Base-by-base conservation (phyloP, 2,329 filamentous ascomycete genomes). In the Fusarium poae region DNA sequence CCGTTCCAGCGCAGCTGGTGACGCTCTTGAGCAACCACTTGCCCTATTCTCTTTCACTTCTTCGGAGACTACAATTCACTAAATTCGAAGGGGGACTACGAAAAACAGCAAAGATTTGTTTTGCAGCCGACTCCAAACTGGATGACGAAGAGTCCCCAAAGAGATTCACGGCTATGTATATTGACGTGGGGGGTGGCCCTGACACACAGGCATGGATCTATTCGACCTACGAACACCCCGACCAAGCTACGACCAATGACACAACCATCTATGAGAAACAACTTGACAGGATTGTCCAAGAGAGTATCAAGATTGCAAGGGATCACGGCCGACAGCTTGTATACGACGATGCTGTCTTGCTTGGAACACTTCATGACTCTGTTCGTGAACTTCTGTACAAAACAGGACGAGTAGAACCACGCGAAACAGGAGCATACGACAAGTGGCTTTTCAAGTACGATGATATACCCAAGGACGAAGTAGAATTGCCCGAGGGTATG, bases 181-280 rank as follows among this genome's bases (percentile, higher is more conserved):
- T 90, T 8, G 90, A 92, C 75, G 81, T 89, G 21, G 84, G 84
- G 6, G 82, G 82, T 55, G 82, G 84, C 0, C 88, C 87, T 0
- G 89, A 91, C 74, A 92, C 90, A 0, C 85, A 91, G 65, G 79
- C 88, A 30, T 91, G 87, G 85, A 72, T 92, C 2, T 92, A 89
- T 75, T 83, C 82, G 2, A 84, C 84, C 0, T 72, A 86, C 4
- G 85, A 89, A 62, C 77, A 79, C 57, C 54, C 64, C 2, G 9
- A 52, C 3, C 35, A 49, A 25, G 29, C 63, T 5, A 54, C 57
- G 10, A 34, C 50, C 0, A 62, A 66, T 2, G 64, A 68, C 6
- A 57, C 66, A 5, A 21, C 21, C 6, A 15, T 71, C 1, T 79
- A 78, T 45, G 74, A 79, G 23, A 54, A 62, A 18, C 81, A 83